Evolutionary conservation across 306 rosid species (phyloP).

Genomic region (Cucumis hystrix): DNA sequence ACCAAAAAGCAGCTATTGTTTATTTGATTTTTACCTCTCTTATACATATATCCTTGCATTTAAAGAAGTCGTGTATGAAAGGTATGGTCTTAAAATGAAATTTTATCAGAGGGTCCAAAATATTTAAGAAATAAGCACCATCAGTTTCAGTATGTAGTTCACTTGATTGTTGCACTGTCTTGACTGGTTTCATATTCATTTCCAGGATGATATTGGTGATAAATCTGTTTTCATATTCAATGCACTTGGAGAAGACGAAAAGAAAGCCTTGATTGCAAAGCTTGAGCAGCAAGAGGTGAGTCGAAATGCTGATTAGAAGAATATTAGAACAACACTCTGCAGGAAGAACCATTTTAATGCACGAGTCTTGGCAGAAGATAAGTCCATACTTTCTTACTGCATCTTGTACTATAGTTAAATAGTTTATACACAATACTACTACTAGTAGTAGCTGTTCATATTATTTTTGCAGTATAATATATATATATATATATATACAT

Average conservation of each 20-base stretch:
- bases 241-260: slow-evolving; percentile 51
- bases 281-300: slow-evolving; percentile 39
- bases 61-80: no score
- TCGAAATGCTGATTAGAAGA: slow-evolving; percentile 6
- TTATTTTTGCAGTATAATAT: not conserved
- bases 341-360: not conserved
- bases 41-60: no score
- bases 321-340: not conserved
- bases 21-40: no score
- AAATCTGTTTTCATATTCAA: slow-evolving; percentile 80
- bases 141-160: not conserved
- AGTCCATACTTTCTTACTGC: not conserved
- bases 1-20: no score
- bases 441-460: not conserved
- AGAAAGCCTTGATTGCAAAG: slow-evolving; percentile 47
- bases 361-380: not conserved
- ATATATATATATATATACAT: no score
- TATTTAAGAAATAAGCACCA: not conserved
- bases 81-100: no score
- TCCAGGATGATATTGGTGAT: slow-evolving; percentile 84
- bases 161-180: not conserved
- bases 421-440: not conserved
- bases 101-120: no score
- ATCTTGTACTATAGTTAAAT: not conserved
- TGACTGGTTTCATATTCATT: not conserved